Evolutionary conservation across 176 grass and related monocot species (phyloP).

Genomic region (Aegilops umbellulata): DNA sequence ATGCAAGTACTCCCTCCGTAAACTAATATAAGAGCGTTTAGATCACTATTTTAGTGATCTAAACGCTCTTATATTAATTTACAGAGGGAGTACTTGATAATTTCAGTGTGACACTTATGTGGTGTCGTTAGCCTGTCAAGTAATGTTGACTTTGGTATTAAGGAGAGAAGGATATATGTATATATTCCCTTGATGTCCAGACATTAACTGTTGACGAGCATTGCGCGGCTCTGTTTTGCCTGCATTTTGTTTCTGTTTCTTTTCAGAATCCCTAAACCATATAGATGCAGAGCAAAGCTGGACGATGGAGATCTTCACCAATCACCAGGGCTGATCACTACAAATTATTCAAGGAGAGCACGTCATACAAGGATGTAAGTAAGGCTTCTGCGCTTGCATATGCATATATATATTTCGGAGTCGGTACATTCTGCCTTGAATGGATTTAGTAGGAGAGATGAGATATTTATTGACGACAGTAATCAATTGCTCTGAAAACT

Average conservation of each 20-base stretch:
- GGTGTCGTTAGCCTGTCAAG: too few relatives aligned
- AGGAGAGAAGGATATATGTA: too few relatives aligned
- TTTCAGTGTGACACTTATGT: too few relatives aligned
- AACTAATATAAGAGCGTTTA: too few relatives aligned
- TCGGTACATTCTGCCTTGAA: not conserved
- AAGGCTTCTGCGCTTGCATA: not conserved
- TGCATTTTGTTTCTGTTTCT: not conserved
- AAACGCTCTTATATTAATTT: too few relatives aligned
- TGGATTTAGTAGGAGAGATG: not conserved
- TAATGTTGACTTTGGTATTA: too few relatives aligned
- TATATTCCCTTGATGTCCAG: too few relatives aligned
- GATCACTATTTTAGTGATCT: too few relatives aligned
- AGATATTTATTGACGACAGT: not conserved
- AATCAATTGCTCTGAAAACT: not conserved
- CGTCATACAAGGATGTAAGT: constrained; percentile 46
- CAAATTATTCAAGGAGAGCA: constrained; percentile 37
- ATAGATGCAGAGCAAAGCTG: not conserved
- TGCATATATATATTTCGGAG: not conserved
- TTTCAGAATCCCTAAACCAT: not conserved
- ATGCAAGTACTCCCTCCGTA: too few relatives aligned
- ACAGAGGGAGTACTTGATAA: too few relatives aligned
- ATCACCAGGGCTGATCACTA: not conserved
- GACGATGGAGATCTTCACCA: not conserved
- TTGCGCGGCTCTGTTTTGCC: not conserved
- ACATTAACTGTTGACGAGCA: not conserved